phyloP scores from a whole-genome alignment of 2,329 filamentous ascomycete species.

The Arthrobotrys conoides region DNA sequence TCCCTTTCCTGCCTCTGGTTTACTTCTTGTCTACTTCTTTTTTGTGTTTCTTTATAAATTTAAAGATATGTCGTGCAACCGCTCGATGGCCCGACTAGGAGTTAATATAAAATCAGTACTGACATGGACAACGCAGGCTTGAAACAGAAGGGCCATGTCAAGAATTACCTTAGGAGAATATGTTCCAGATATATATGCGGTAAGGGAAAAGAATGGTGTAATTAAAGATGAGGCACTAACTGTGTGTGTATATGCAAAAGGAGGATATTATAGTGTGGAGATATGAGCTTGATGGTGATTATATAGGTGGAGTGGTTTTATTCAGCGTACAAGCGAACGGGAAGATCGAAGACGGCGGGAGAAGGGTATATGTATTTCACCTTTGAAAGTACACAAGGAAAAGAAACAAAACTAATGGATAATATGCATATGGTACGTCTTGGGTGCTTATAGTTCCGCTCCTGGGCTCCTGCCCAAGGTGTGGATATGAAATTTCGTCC shows the following conservation, averaged over 20 bases:
- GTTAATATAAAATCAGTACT: conserved; percentile 50
- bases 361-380: conserved; percentile 56
- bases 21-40: background rate
- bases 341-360: conserved; percentile 42
- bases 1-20: background rate
- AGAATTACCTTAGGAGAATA: conserved; percentile 44
- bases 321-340: conserved; percentile 52
- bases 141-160: background rate
- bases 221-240: conserved; percentile 2
- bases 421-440: conserved; percentile 45
- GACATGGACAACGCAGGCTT: conserved; percentile 23
- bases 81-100: conserved; percentile 12
- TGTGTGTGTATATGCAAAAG: conserved; percentile 28
- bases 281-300: conserved; percentile 52
- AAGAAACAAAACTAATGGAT: conserved; percentile 59
- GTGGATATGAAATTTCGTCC: conserved; percentile 44
- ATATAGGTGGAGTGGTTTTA: conserved; percentile 60
- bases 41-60: conserved; percentile 15
- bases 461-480: conserved; percentile 56
- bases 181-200: conserved; percentile 18
- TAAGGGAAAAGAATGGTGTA: background rate
- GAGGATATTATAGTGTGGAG: conserved; percentile 55
- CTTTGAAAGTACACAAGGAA: conserved; percentile 35
- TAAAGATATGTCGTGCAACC: conserved; percentile 40
- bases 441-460: conserved; percentile 50